Evolutionary conservation across 345 rosid species (phyloP).

Genomic region (Nasturtium officinale): DNA sequence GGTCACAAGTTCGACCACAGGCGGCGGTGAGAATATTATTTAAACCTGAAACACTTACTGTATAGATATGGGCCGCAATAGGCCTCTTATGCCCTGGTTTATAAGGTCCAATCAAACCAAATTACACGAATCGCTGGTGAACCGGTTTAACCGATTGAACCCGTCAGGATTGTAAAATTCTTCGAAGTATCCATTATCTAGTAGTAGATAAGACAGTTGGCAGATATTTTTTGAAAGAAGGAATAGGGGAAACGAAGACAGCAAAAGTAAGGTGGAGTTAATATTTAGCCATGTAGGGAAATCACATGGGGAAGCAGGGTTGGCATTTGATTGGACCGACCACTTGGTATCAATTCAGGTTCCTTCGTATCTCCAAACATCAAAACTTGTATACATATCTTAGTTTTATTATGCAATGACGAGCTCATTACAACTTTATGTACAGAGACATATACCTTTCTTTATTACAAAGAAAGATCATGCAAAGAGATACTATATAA

Average conservation of each 20-base stretch:
- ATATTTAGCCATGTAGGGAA: not conserved
- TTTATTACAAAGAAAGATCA: slow-evolving; percentile 25
- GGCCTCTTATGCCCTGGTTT: not conserved
- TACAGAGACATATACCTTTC: slow-evolving; percentile 12
- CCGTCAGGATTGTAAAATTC: not conserved
- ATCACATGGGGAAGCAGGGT: slow-evolving; percentile 31
- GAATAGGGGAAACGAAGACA: slow-evolving; percentile 27
- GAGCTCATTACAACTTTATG: slow-evolving; percentile 28
- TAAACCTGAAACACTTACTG: not conserved
- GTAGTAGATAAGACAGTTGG: slow-evolving; percentile 16
- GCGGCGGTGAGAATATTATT: not conserved
- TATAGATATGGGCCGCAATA: not conserved
- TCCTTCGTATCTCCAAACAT: slow-evolving; percentile 19
- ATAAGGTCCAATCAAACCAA: not conserved
- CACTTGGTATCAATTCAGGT: slow-evolving; percentile 27
- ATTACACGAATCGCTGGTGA: not conserved
- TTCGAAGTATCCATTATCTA: not conserved
- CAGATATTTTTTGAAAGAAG: slow-evolving; percentile 17
- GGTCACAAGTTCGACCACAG: not conserved
- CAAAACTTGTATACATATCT: slow-evolving; percentile 41
- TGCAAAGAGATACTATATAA: not conserved
- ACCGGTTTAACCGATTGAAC: not conserved
- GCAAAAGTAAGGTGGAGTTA: slow-evolving; percentile 22
- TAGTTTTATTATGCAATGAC: slow-evolving; percentile 18
- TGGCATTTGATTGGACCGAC: slow-evolving; percentile 37